Evolutionary conservation across 768 basidiomycete species (phyloP).

Genomic region (Pulveroboletus frians): DNA sequence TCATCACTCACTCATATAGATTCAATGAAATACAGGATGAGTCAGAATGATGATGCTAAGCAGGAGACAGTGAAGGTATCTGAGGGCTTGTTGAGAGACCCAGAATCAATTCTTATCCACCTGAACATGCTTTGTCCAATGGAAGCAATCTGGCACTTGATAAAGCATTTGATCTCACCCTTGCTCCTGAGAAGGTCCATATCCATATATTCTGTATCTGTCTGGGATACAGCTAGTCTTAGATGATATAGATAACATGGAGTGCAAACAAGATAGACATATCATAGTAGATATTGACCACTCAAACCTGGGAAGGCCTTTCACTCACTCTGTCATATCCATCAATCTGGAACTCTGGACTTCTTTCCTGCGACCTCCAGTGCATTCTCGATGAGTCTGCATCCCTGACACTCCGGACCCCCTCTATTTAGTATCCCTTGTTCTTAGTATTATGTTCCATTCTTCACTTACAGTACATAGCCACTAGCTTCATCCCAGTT

Average conservation of each 20-base stretch:
- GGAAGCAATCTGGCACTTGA: neutral
- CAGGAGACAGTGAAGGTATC: neutral
- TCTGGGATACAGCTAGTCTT: neutral
- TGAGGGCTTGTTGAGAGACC: neutral
- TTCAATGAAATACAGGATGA: neutral
- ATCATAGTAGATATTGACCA: neutral
- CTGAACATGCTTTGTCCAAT: neutral
- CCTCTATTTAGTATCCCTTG: no score
- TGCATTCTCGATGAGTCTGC: no score
- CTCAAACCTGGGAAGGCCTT: conserved; percentile 1
- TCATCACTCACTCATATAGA: neutral
- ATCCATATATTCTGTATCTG: neutral
- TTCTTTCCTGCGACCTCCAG: no score
- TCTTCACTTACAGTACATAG: no score
- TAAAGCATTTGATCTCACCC: neutral
- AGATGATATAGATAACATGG: neutral
- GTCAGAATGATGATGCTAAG: neutral
- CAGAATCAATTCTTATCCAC: neutral
- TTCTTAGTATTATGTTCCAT: no score
- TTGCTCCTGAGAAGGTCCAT: conserved; percentile 6
- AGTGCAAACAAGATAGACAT: neutral
- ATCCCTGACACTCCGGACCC: no score
- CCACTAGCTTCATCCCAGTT: no score
- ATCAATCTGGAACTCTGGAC: no score
- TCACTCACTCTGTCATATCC: no score